Base-by-base conservation (phyloP, 2,329 filamentous ascomycete genomes). In the Microsporum canis region DNA sequence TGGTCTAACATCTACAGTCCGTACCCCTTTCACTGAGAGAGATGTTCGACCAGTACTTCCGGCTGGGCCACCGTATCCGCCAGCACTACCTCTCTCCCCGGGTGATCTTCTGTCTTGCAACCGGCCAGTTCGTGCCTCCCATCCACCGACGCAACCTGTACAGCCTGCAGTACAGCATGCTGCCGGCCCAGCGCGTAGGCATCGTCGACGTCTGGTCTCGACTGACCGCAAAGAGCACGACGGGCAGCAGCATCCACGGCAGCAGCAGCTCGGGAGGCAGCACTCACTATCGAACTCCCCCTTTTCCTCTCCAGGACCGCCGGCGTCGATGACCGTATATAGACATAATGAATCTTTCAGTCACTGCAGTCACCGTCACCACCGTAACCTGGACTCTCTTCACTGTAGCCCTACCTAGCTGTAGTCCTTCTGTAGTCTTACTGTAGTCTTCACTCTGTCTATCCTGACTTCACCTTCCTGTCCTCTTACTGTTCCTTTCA, bases 31-130 rank as follows among this genome's bases (percentile, higher is more conserved):
- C 89, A 2, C 88, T 97, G 66, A 83, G 86, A n/a, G 89, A 88
- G 68, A 97, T 97, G 84, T 97, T 99, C 74, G 84, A 95, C 63
- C 91, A 97, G 70, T 99, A 99, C 76, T 96, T 95, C 71, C 91
- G 96, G 72, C 89, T 99, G 69, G 91, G 88, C 33, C 85, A 89
- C 65, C 89, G 94, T 56, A 89, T 99, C 64, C 87, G 90, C 61
- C 96, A 95, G 72, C 94, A 99, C 76, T 99, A 99, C 72, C 81
- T 97, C 49, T 92, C 91, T 0, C 90, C 90, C 0, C 84, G 86
- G 12, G 95, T 99, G 23, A 83, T 97, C 56, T 80, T 96, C 43
- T 94, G 90, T 68, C 85, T 99, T 1, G 79, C 91, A 29, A 95
- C 90, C 0, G 94, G 94, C 62, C 88, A 88, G 63, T 96, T 96